Percentiles rank a stretch among this genome's conserved stretches.
These are phyloP conservation scores for Aspergillus versicolor DNA, from an alignment of 2,329 filamentous ascomycete genomes.

Conservation along the genomic window DNA sequence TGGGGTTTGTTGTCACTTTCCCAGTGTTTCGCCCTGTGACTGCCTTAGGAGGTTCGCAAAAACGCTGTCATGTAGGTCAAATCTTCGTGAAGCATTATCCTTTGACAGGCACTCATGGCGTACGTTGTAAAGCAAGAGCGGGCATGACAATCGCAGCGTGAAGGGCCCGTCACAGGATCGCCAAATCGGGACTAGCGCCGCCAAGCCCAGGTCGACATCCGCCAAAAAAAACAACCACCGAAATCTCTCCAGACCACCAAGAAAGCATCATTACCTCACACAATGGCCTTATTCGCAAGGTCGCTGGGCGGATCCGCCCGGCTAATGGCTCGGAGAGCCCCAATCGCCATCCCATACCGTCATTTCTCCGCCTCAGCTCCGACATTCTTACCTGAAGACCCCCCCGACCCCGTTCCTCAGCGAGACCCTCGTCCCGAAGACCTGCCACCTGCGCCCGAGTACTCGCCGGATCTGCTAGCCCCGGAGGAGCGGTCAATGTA, in stretches of 20 bases:
- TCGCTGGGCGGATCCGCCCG: conserved; percentile 39
- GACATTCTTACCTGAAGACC: conserved; percentile 35
- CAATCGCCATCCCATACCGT: conserved; percentile 25
- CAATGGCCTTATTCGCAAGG: conserved; percentile 42
- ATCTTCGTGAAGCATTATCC: not conserved
- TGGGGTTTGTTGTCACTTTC: not conserved
- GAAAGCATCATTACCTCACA: conserved; percentile 16
- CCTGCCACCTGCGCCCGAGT: conserved; percentile 32
- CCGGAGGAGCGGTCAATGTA: conserved; percentile 39
- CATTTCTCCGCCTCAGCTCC: conserved; percentile 37
- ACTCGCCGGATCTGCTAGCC: conserved; percentile 35
- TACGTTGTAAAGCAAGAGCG: not conserved
- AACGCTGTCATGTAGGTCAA: not conserved
- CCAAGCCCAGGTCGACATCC: conserved; percentile 17
- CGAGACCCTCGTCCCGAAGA: conserved; percentile 30
- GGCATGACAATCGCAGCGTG: not conserved
- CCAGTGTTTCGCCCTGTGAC: not conserved
- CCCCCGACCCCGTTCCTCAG: conserved; percentile 28
- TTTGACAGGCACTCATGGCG: not conserved
- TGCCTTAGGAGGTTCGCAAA: not conserved
- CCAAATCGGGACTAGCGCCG: conserved; percentile 24
- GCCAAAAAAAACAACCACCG: conserved; percentile 22
- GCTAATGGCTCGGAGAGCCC: conserved; percentile 32
- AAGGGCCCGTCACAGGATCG: not conserved
- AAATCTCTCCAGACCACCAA: conserved; percentile 23